phyloP scores from a whole-genome alignment of 768 basidiomycete species.

The Floccularia luteovirens region DNA sequence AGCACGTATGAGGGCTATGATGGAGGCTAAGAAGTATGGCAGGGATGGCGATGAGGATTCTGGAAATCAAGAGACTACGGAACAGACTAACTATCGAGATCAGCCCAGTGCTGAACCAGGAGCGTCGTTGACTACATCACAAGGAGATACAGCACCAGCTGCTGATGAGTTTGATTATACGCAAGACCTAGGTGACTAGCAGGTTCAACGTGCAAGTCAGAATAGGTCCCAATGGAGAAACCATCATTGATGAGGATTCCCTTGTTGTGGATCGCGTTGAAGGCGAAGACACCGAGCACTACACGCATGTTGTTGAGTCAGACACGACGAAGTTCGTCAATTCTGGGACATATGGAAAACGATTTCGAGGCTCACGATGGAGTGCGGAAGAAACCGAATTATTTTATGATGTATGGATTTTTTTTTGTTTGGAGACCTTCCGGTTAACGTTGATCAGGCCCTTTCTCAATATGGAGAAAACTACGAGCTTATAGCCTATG shows the following conservation, averaged over 20 bases:
- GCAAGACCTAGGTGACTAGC: slow-evolving; percentile 53
- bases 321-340: slow-evolving; percentile 85
- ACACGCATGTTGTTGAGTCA: slow-evolving; percentile 75
- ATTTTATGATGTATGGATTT: slow-evolving; percentile 63
- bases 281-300: slow-evolving; percentile 57
- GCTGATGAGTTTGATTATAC: slow-evolving; percentile 69
- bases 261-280: slow-evolving; percentile 74
- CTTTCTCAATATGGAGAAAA: slow-evolving; percentile 87
- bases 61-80: slow-evolving; percentile 10
- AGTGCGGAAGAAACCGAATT: slow-evolving; percentile 83
- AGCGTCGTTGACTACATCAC: slow-evolving; percentile 8
- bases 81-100: slow-evolving; percentile 11
- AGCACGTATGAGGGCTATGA: slow-evolving; percentile 48
- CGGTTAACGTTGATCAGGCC: slow-evolving; percentile 45
- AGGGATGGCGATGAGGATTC: slow-evolving; percentile 26
- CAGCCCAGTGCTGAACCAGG: slow-evolving; percentile 9
- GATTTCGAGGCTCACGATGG: slow-evolving; percentile 80
- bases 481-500: slow-evolving; percentile 84
- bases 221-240: slow-evolving; percentile 81
- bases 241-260: slow-evolving; percentile 81
- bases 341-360: slow-evolving; percentile 73
- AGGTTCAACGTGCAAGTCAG: slow-evolving; percentile 82
- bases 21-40: slow-evolving; percentile 76
- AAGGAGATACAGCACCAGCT: slow-evolving; percentile 13
- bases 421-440: slow-evolving; percentile 3